phyloP scores from a whole-genome alignment of 768 basidiomycete species.

The Grammothele lineata region DNA sequence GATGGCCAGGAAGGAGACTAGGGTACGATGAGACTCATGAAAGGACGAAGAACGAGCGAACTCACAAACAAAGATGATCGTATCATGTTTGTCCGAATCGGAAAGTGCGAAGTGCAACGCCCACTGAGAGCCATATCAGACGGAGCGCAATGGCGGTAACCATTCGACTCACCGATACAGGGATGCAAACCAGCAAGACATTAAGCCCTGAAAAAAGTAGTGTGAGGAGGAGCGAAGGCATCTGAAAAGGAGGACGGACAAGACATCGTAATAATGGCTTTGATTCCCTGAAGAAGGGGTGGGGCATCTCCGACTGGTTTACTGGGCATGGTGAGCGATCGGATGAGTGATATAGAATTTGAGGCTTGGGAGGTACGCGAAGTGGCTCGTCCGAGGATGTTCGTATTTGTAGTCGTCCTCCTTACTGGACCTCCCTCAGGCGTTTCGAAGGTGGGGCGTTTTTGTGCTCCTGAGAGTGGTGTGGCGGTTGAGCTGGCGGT shows the following conservation, averaged over 20 bases:
- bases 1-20: constrained; percentile 78
- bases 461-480: too few relatives aligned
- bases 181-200: constrained; percentile 66
- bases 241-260: constrained; percentile 37
- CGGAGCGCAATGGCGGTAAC: background rate
- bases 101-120: constrained; percentile 59
- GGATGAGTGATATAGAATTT: background rate
- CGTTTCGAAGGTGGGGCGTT: constrained; percentile 1
- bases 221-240: background rate
- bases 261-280: constrained; percentile 50
- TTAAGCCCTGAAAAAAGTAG: constrained; percentile 67
- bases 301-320: constrained; percentile 41
- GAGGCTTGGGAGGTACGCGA: constrained; percentile 5
- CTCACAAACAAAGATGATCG: constrained; percentile 72
- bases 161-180: constrained; percentile 62
- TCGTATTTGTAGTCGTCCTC: constrained; percentile 11
- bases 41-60: constrained; percentile 5
- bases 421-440: background rate
- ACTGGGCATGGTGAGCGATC: constrained; percentile 10
- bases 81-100: constrained; percentile 38
- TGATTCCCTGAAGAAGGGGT: constrained; percentile 40
- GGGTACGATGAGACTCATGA: background rate
- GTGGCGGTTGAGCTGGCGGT: too few relatives aligned
- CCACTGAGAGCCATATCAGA: constrained; percentile 45
- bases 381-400: background rate